A percentile compares a stretch with the other conserved stretches of the same genome.
Conservation (phyloP, 2,329 filamentous ascomycete species). For the Fusarium anthophilum region DNA sequence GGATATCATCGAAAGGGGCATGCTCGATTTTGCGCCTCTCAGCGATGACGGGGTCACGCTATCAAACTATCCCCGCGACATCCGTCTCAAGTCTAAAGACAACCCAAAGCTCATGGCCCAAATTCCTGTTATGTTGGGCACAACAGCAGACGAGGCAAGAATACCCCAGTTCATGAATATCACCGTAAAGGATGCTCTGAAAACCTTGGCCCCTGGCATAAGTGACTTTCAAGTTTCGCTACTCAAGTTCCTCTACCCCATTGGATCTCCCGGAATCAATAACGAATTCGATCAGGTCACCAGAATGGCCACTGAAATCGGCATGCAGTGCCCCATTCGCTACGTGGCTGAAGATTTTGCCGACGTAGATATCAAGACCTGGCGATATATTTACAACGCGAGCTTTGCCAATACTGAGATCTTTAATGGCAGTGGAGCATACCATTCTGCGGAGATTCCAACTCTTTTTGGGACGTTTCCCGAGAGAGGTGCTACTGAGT, state of each 20-base stretch:
- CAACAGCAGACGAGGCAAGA: slow-evolving; percentile 38
- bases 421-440: slow-evolving; percentile 52
- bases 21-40: slow-evolving; percentile 34
- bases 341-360: slow-evolving; percentile 46
- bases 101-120: slow-evolving; percentile 22
- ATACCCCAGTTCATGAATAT: slow-evolving; percentile 4
- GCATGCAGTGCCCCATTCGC: slow-evolving; percentile 34
- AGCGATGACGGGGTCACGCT: slow-evolving; percentile 38
- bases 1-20: slow-evolving; percentile 17
- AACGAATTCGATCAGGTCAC: slow-evolving; percentile 31
- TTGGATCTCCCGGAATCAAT: slow-evolving; percentile 23
- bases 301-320: slow-evolving; percentile 33
- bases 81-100: slow-evolving; percentile 18
- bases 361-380: slow-evolving; percentile 49
- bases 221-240: neutral
- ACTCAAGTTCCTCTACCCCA: slow-evolving; percentile 21
- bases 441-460: slow-evolving; percentile 57
- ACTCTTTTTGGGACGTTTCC: slow-evolving; percentile 54
- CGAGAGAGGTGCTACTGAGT: slow-evolving; percentile 20
- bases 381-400: slow-evolving; percentile 58
- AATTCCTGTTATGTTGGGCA: slow-evolving; percentile 38
- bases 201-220: neutral
- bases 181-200: neutral
- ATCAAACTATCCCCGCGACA: slow-evolving; percentile 17
- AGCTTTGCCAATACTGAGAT: slow-evolving; percentile 58